Percentiles rank a stretch among this genome's conserved stretches.
Conservation (phyloP, 164 flowering plant species). For the Vitis amurensis region DNA sequence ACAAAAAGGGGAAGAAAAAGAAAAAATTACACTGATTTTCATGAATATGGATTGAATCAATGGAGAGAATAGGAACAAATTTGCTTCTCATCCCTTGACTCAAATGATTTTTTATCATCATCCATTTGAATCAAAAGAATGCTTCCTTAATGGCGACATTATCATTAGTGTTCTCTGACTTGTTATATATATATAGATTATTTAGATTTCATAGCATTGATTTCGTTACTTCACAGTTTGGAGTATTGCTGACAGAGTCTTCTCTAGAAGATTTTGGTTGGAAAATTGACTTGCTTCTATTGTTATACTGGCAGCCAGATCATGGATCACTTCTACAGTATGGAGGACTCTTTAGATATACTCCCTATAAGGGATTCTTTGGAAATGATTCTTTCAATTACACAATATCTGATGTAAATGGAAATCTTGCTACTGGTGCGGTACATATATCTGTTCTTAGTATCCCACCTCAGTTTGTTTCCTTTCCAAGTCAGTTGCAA, state of each 20-base stretch:
- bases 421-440: conserved; percentile 56
- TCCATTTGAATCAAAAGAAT: no score
- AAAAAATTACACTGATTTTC: no score
- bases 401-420: conserved; percentile 64
- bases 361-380: conserved; percentile 69
- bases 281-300: background rate
- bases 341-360: conserved; percentile 65
- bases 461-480: conserved; percentile 77
- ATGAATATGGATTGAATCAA: no score
- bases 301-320: conserved; percentile 55
- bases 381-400: conserved; percentile 80
- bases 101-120: no score
- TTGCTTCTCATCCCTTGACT: no score
- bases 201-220: no score
- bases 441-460: conserved; percentile 60
- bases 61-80: no score
- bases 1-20: no score
- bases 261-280: no score
- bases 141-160: no score
- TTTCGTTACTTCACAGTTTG: no score
- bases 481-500: conserved; percentile 59
- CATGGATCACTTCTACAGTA: conserved; percentile 76
- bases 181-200: background rate
- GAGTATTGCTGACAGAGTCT: no score
- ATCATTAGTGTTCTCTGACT: background rate